These are phyloP conservation scores for Stentor coeruleus DNA, from an alignment of 73 alveolate genomes.

Conservation along the genomic window DNA sequence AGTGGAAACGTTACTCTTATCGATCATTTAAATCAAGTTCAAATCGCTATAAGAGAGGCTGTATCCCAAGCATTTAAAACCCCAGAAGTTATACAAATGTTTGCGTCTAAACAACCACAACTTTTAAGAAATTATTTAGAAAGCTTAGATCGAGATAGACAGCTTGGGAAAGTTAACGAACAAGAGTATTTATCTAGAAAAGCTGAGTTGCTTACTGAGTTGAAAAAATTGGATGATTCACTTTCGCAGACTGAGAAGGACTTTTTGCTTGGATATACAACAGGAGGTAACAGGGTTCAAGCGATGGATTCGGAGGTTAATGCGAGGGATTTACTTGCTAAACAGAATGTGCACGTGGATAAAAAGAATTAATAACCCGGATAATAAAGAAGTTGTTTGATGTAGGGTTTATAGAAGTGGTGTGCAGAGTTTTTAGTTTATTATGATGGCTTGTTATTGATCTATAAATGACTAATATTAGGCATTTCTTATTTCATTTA, in stretches of 20 bases:
- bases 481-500: no score
- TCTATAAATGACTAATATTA: no score
- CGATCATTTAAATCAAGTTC: conserved; percentile 12
- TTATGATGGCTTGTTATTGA: no score
- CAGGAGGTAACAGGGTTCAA: conserved; percentile 11
- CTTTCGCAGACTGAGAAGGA: not conserved
- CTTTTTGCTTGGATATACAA: not conserved
- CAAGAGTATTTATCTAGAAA: not conserved
- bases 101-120: conserved; percentile 16
- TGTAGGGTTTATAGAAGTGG: no score
- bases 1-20: conserved; percentile 9
- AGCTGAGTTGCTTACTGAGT: not conserved
- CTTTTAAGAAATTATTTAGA: not conserved
- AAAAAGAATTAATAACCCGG: no score
- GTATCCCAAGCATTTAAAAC: conserved; percentile 27
- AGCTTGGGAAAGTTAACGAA: not conserved
- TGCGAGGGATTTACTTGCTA: not conserved
- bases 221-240: not conserved
- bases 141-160: not conserved
- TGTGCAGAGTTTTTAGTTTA: no score
- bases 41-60: conserved; percentile 13
- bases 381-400: no score
- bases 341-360: not conserved
- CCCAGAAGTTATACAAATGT: conserved; percentile 21
- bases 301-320: conserved; percentile 12